These are phyloP conservation scores for Trifolium dubium DNA, from an alignment of 306 rosid species.

Conservation along the genomic window DNA sequence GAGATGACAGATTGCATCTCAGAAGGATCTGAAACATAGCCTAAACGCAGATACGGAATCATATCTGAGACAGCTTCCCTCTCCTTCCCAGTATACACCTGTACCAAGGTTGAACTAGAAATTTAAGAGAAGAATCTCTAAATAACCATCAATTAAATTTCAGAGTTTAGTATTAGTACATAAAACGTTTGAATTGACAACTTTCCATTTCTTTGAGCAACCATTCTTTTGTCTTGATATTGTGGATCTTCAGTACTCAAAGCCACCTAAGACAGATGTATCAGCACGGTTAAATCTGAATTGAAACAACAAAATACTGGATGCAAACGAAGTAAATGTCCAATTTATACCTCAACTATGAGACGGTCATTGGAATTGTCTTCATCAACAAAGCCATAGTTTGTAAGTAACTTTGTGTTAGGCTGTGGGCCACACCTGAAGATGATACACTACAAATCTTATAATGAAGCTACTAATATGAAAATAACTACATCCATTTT, in stretches of 20 bases:
- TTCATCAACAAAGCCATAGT: conserved; percentile 94
- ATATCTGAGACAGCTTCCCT: conserved; percentile 77
- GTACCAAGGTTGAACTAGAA: conserved; percentile 41
- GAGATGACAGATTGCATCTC: conserved; percentile 94
- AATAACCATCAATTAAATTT: conserved; percentile 14
- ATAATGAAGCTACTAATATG: conserved; percentile 5
- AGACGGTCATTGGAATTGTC: conserved; percentile 80
- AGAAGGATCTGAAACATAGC: conserved; percentile 95
- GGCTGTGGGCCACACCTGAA: conserved; percentile 99
- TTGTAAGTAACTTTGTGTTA: conserved; percentile 83
- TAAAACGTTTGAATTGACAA: conserved; percentile 76
- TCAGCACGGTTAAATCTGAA: conserved; percentile 37
- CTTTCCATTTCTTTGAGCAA: conserved; percentile 91
- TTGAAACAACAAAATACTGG: conserved; percentile 33
- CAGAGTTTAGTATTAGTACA: conserved; percentile 54
- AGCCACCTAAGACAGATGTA: conserved; percentile 70
- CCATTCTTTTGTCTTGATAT: conserved; percentile 94
- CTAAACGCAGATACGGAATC: conserved; percentile 90
- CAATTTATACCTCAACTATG: conserved; percentile 64
- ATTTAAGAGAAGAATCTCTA: conserved; percentile 26
- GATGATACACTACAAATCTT: conserved; percentile 38
- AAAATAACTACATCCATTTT: conserved; percentile 1
- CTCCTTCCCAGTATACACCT: conserved; percentile 85
- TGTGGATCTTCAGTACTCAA: conserved; percentile 95
- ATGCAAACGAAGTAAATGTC: conserved; percentile 27